Evolutionary conservation across 2,329 filamentous ascomycete species (phyloP), one percentile per base, ranked within the genome.

Genomic region (Penicillium sumatraense): DNA sequence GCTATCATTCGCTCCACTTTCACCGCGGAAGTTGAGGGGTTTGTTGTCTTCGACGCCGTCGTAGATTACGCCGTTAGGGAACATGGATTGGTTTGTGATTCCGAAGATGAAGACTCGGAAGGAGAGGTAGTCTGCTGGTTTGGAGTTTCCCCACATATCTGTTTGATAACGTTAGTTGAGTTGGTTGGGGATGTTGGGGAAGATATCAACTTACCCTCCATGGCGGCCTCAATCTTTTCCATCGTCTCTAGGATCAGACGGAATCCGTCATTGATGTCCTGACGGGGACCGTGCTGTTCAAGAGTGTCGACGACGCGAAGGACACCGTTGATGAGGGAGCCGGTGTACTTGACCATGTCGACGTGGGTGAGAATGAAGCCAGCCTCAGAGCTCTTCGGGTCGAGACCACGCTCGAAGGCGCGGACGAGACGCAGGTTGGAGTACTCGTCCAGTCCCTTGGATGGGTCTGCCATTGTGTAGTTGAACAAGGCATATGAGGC

Each of bases 101-200:
- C 93, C 93, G 70, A 96, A 96, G 78, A 97, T 97, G 80, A 97
- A 97, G 10, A 93, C 96, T 36, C 93, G 89, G 84, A 96, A 97
- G 64, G 85, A 89, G 56, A 89, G 91, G 78, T 97, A 97, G 63
- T 91, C 86, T 16, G 83, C 82, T 2, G 93, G 93, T 65, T 90
- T 89, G 53, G 90, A 95, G 73, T 92, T 90, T 57, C 83, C 83
- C 93, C 93, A 97, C 93, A 98, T 98, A 41, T 81, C 84, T 86
- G 49, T 9, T 16, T 27, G 27, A 14, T 35, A 29, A 50, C 49
- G 45, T 51, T 33, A 57, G 54, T 29, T 31, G 33, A 18, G 14
- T 8, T 3, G 5, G 20, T 16, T 29, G 14, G 9, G 16, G 21
- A 20, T 16, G 8, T 21, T 23, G 13, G 8, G 10, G 3, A 18